Evolutionary conservation across 2,329 filamentous ascomycete species (phyloP).

Genomic region (Periconia sp.): DNA sequence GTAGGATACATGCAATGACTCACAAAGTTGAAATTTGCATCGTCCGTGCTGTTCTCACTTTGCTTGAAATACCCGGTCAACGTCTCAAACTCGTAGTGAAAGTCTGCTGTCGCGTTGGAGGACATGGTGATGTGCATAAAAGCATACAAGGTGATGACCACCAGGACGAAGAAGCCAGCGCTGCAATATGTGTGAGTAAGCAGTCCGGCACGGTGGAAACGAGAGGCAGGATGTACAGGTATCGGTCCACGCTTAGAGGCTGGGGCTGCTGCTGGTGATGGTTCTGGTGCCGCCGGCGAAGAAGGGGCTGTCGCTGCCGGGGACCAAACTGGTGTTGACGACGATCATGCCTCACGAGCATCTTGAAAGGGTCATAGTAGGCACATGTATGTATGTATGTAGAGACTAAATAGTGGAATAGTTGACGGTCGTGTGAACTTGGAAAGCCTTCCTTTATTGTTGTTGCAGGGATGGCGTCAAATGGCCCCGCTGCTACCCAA

Average conservation of each 20-base stretch:
- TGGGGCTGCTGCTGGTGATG: background rate
- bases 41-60: conserved; percentile 59
- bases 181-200: background rate
- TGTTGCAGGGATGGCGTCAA: background rate
- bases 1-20: background rate
- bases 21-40: conserved; percentile 66
- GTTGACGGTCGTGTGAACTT: too few species aligned
- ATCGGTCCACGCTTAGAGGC: conserved; percentile 3
- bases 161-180: conserved; percentile 9
- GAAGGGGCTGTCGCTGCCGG: background rate
- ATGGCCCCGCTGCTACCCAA: background rate
- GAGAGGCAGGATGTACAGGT: background rate
- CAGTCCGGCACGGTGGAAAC: background rate
- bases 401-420: background rate
- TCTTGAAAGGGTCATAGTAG: background rate
- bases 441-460: too few species aligned
- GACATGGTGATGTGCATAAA: conserved; percentile 8
- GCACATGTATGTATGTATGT: background rate
- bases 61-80: conserved; percentile 66
- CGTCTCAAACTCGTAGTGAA: conserved; percentile 60
- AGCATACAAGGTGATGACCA: conserved; percentile 8
- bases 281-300: background rate
- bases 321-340: background rate
- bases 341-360: conserved; percentile 1
- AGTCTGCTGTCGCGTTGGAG: conserved; percentile 3